Percentiles rank a stretch among this genome's conserved stretches.
Conservation (phyloP, 768 basidiomycete species). For the Tricholoma hemisulphureum region DNA sequence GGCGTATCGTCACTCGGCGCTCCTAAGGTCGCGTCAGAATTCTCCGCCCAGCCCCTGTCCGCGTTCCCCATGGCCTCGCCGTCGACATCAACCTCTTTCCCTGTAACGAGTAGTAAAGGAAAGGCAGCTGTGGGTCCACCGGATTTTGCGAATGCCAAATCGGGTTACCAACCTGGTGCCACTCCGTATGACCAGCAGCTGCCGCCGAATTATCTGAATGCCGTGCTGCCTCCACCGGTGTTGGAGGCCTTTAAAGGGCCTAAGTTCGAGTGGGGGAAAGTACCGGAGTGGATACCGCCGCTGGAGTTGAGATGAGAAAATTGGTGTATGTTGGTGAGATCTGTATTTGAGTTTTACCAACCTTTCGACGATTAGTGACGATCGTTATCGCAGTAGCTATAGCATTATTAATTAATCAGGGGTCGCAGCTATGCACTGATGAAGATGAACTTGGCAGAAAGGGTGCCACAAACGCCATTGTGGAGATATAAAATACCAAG, state of each 20-base stretch:
- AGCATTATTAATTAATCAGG: too few relatives aligned
- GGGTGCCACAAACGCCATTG: too few relatives aligned
- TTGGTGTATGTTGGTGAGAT: neutral
- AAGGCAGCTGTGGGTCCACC: constrained; percentile 15
- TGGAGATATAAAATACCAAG: too few relatives aligned
- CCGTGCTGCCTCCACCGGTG: constrained; percentile 49
- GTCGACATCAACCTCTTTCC: constrained; percentile 11
- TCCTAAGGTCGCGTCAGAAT: constrained; percentile 5
- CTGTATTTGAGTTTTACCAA: neutral
- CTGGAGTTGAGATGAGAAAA: constrained; percentile 47
- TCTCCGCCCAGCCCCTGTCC: constrained; percentile 16
- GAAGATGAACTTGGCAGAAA: too few relatives aligned
- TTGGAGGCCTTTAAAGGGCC: constrained; percentile 52
- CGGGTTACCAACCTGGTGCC: constrained; percentile 42
- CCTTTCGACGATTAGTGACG: neutral
- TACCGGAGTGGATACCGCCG: constrained; percentile 78
- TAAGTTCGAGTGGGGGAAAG: constrained; percentile 64
- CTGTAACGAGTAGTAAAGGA: neutral
- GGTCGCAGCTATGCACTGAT: too few relatives aligned
- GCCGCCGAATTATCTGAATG: constrained; percentile 53
- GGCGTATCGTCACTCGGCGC: neutral
- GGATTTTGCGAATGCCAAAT: constrained; percentile 27
- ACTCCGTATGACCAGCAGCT: constrained; percentile 58
- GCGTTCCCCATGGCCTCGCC: constrained; percentile 23
- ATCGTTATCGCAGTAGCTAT: neutral